Conservation (phyloP, 352 stramenopile species). For the Globisporangium canariense region DNA sequence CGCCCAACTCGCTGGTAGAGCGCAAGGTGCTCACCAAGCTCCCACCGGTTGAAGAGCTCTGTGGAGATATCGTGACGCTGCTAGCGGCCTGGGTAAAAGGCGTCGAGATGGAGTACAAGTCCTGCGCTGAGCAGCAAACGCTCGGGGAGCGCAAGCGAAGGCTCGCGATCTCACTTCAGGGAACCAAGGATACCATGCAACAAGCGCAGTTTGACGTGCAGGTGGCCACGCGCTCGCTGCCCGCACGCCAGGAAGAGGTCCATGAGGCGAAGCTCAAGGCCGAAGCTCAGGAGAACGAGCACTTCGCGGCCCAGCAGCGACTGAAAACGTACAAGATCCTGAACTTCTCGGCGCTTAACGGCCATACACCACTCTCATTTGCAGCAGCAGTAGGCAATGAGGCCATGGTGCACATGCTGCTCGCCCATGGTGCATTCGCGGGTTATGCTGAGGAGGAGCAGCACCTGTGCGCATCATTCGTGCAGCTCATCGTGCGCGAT, state of each 20-base stretch:
- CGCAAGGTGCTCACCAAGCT: conserved; percentile 21
- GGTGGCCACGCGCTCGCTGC: conserved; percentile 58
- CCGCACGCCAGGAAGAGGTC: conserved; percentile 61
- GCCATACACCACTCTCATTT: conserved; percentile 71
- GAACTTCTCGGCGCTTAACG: conserved; percentile 51
- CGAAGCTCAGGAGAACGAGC: conserved; percentile 33
- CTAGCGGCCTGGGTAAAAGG: conserved; percentile 70
- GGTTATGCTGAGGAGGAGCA: conserved; percentile 49
- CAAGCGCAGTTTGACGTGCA: conserved; percentile 55
- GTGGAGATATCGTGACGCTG: conserved; percentile 45
- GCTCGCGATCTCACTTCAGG: conserved; percentile 35
- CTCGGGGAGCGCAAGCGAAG: conserved; percentile 51
- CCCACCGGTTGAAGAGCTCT: conserved; percentile 31
- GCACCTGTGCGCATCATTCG: conserved; percentile 51
- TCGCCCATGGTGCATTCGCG: conserved; percentile 49
- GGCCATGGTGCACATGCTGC: conserved; percentile 65
- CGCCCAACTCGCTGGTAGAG: conserved; percentile 6
- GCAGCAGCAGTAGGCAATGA: conserved; percentile 68
- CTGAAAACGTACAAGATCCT: conserved; percentile 50
- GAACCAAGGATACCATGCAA: conserved; percentile 34
- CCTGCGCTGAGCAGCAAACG: conserved; percentile 45
- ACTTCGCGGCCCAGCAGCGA: conserved; percentile 39
- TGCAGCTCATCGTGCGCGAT: conserved; percentile 57
- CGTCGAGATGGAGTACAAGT: conserved; percentile 76
- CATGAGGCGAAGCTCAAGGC: conserved; percentile 27